These are phyloP conservation scores for Gymnopilus junonius DNA, from an alignment of 768 basidiomycete genomes.

Conservation along the genomic window DNA sequence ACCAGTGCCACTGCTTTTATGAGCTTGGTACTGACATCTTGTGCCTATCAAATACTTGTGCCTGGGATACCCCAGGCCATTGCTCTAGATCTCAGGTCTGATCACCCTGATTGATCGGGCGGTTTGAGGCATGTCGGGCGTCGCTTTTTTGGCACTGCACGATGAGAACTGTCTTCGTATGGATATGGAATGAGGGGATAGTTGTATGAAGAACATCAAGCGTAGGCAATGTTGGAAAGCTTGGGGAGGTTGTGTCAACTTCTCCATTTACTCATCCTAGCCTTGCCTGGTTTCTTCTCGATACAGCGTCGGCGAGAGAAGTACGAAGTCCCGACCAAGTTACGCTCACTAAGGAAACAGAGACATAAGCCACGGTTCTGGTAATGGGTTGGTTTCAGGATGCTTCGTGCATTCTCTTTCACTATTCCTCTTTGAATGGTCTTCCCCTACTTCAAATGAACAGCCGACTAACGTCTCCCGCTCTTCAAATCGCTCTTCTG, in stretches of 20 bases:
- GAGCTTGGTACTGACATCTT: slow-evolving; percentile 14
- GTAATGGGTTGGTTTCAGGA: slow-evolving; percentile 38
- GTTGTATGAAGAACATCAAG: slow-evolving; percentile 19
- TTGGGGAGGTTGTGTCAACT: slow-evolving; percentile 23
- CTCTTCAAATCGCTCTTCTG: slow-evolving; percentile 39
- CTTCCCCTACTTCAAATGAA: slow-evolving; percentile 42
- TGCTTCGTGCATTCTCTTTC: slow-evolving; percentile 35
- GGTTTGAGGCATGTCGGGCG: slow-evolving; percentile 22
- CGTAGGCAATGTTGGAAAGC: slow-evolving; percentile 24
- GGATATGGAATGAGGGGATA: slow-evolving; percentile 1
- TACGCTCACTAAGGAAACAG: slow-evolving; percentile 28
- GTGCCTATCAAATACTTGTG: slow-evolving; percentile 19
- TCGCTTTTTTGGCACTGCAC: background rate
- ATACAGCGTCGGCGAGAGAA: slow-evolving; percentile 6
- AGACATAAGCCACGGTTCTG: slow-evolving; percentile 46
- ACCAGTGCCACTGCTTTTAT: background rate
- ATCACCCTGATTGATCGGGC: slow-evolving; percentile 42
- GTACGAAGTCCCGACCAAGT: slow-evolving; percentile 4
- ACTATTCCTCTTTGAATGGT: slow-evolving; percentile 46
- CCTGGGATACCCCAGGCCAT: slow-evolving; percentile 5
- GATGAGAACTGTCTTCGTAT: slow-evolving; percentile 19
- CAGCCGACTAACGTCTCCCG: slow-evolving; percentile 52
- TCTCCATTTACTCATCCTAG: slow-evolving; percentile 35
- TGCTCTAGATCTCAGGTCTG: slow-evolving; percentile 39
- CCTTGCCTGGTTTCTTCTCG: slow-evolving; percentile 18